Percentiles rank a stretch among this genome's conserved stretches.
These are phyloP conservation scores for Babesia caballi DNA, from an alignment of 169 alveolate species.

Conservation along the genomic window DNA sequence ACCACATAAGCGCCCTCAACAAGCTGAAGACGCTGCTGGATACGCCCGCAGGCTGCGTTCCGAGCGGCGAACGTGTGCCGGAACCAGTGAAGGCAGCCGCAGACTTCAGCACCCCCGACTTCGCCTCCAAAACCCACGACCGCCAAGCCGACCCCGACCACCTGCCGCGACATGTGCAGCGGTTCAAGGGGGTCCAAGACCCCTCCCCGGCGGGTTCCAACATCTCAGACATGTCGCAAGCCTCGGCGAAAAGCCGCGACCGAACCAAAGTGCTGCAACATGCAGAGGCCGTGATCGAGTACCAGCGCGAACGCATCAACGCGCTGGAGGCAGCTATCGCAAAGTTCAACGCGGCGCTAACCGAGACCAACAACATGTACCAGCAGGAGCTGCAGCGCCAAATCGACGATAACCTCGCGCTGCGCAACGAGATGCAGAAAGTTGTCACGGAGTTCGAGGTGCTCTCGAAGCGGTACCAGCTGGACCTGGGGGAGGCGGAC, in stretches of 20 bases:
- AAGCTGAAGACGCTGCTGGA: conserved; percentile 22
- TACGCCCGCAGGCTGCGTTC: not conserved
- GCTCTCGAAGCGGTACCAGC: conserved; percentile 30
- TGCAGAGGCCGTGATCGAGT: conserved; percentile 67
- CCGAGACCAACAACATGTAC: conserved; percentile 37
- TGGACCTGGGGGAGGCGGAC: conserved; percentile 36
- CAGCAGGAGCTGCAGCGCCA: conserved; percentile 46
- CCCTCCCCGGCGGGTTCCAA: conserved; percentile 3
- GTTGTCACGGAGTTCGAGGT: conserved; percentile 58
- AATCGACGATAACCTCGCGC: conserved; percentile 24
- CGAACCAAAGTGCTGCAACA: conserved; percentile 32
- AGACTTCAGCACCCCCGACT: not conserved
- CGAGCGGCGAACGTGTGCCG: too few species aligned
- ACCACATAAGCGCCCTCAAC: not conserved
- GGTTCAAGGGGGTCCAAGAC: not conserved
- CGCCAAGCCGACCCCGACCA: not conserved
- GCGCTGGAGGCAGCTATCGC: conserved; percentile 31
- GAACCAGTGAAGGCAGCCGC: too few species aligned
- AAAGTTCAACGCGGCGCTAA: conserved; percentile 50
- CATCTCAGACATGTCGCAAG: not conserved
- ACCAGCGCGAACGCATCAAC: conserved; percentile 59
- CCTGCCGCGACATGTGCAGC: not conserved
- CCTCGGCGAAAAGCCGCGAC: not conserved
- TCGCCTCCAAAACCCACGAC: not conserved
- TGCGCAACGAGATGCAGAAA: conserved; percentile 52